phyloP scores from a whole-genome alignment of 768 basidiomycete species.

The Boletus rufocinnamomeus region DNA sequence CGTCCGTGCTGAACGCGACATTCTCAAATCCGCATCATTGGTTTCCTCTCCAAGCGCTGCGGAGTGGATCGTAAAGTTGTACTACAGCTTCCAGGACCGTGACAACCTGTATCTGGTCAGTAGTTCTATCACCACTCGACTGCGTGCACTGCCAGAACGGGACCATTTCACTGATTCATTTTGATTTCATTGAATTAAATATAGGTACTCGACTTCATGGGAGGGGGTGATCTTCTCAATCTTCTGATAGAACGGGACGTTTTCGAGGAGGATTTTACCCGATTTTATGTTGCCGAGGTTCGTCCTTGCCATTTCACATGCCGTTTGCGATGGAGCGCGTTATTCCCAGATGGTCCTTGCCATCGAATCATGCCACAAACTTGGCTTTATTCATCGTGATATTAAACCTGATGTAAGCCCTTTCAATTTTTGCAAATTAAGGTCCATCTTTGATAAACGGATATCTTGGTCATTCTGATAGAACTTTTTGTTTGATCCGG shows the following conservation, averaged over 20 bases:
- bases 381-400: slow-evolving; percentile 97
- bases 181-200: slow-evolving; percentile 52
- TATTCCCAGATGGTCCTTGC: slow-evolving; percentile 84
- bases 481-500: slow-evolving; percentile 95
- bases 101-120: slow-evolving; percentile 93
- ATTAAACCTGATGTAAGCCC: slow-evolving; percentile 87
- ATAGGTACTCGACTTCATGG: slow-evolving; percentile 93
- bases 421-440: slow-evolving; percentile 30
- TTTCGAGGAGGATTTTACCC: slow-evolving; percentile 87
- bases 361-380: slow-evolving; percentile 89
- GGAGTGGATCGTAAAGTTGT: slow-evolving; percentile 92
- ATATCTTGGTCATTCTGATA: slow-evolving; percentile 37
- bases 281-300: slow-evolving; percentile 95
- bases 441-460: slow-evolving; percentile 29
- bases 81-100: slow-evolving; percentile 94
- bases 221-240: slow-evolving; percentile 94
- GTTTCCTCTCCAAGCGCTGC: slow-evolving; percentile 72
- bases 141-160: slow-evolving; percentile 25
- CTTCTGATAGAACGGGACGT: slow-evolving; percentile 90
- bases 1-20: slow-evolving; percentile 92
- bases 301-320: slow-evolving; percentile 23
- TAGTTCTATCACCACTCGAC: slow-evolving; percentile 37
- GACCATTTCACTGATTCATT: slow-evolving; percentile 47
- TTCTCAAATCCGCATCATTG: slow-evolving; percentile 87
- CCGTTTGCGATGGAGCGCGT: slow-evolving; percentile 27